phyloP scores from a whole-genome alignment of 371 early-diverging fungal species.

The Amoeboradix gromovi region DNA sequence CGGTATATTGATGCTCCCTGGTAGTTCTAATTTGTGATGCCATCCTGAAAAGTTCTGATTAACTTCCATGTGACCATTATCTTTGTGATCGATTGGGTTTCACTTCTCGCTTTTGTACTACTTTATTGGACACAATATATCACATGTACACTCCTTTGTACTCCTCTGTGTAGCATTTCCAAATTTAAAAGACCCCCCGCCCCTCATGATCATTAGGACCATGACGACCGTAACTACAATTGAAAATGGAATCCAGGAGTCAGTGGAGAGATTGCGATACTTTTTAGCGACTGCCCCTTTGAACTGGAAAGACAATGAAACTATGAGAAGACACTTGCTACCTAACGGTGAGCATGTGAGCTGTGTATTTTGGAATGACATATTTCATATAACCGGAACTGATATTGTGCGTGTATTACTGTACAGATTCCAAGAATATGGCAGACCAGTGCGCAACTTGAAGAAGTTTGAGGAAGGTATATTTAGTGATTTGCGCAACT shows the following conservation, averaged over 20 bases:
- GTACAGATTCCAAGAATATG: slow-evolving; percentile 42
- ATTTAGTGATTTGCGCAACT: slow-evolving; percentile 78
- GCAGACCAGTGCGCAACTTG: slow-evolving; percentile 45
- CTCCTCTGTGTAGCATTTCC: neutral
- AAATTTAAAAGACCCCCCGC: neutral
- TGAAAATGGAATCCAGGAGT: neutral
- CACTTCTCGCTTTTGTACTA: neutral
- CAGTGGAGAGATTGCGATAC: slow-evolving; percentile 19
- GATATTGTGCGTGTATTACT: slow-evolving; percentile 92
- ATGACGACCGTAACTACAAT: too few species aligned
- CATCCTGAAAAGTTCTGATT: too few species aligned
- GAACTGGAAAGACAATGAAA: slow-evolving; percentile 20
- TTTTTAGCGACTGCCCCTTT: slow-evolving; percentile 27
- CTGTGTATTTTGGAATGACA: slow-evolving; percentile 62
- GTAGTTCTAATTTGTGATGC: too few species aligned
- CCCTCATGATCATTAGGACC: neutral
- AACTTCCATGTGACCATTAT: too few species aligned
- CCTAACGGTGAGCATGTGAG: slow-evolving; percentile 58
- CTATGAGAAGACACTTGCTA: slow-evolving; percentile 34
- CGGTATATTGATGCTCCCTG: too few species aligned
- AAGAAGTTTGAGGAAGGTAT: slow-evolving; percentile 99
- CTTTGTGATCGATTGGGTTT: neutral
- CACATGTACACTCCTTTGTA: neutral
- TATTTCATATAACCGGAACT: slow-evolving; percentile 82
- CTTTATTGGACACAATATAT: neutral